These are phyloP conservation scores for Porodaedalea pini DNA, from an alignment of 1,284 basidiomycete genomes.

Conservation along the genomic window DNA sequence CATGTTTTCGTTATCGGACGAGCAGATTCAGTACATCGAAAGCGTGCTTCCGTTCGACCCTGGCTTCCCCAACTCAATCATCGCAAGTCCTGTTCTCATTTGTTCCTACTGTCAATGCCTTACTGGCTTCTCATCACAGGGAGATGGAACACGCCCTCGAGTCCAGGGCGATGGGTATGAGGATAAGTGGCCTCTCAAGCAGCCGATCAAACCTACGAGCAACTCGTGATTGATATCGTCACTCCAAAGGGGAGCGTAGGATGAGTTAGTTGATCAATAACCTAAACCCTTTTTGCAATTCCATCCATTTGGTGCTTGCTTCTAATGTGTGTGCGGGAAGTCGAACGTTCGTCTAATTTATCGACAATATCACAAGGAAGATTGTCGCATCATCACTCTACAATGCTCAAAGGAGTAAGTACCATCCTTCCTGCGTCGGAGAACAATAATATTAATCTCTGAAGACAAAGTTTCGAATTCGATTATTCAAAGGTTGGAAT, in stretches of 20 bases:
- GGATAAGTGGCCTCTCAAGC: constrained; percentile 9
- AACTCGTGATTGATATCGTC: not conserved
- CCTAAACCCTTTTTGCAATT: not conserved
- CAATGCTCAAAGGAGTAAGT: too few relatives aligned
- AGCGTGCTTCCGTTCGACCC: constrained; percentile 26
- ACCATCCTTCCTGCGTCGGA: not conserved
- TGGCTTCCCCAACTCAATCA: constrained; percentile 28
- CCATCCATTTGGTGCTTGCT: too few relatives aligned
- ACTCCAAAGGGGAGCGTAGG: not conserved
- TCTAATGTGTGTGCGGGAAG: too few relatives aligned
- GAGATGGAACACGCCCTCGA: constrained; percentile 11
- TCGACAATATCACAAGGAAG: too few relatives aligned
- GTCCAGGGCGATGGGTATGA: not conserved
- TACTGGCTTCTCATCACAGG: constrained; percentile 1
- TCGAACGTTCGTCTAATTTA: too few relatives aligned
- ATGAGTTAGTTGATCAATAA: too few relatives aligned
- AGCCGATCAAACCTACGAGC: constrained; percentile 4
- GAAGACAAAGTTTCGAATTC: not conserved
- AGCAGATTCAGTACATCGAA: constrained; percentile 24
- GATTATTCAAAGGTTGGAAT: too few relatives aligned
- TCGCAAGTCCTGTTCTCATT: constrained; percentile 22
- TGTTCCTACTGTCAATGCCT: not conserved
- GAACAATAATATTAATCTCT: not conserved
- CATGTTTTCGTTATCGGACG: constrained; percentile 24
- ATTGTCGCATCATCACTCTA: too few relatives aligned